Base-by-base conservation (phyloP, 345 rosid species). In the Psidium guajava region DNA sequence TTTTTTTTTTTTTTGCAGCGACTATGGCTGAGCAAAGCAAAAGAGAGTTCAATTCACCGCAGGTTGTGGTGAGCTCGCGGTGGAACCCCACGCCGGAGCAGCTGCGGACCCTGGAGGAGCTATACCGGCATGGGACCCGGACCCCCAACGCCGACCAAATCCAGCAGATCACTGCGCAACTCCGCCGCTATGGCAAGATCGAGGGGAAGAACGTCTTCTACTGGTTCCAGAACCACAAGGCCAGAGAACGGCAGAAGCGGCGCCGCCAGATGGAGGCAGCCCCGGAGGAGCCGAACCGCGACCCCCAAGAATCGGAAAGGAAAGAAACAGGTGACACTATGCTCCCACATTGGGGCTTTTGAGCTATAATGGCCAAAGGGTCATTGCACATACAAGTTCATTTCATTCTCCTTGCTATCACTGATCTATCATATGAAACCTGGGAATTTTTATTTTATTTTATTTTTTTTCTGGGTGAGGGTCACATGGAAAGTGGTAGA, bases 11-110 rank as follows among this genome's bases (percentile, higher is more conserved):
- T 84, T 40, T 86, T 69, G 75, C 85, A 83, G 90, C 88, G 81
- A 59, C 83, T 52, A 86, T 90, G 89, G 89, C 88, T 20, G 96
- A 95, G 87, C 96, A 94, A 87, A 92, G 86, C 91, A 94, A 92
- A 89, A 92, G 93, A 82, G 96, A 94, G 58, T 91, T 91, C 85
- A 89, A 90, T 69, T n/a, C 93, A 27, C 93, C 92, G 51, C 86
- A 85, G 47, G 94, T 93, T 27, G 95, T 95, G 57, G 95, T 94
- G 84, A 94, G 95, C 89, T 93, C 99, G 10, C 91, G 98, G 89
- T 97, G 99, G 99, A 97, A 97, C 81, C 99, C 99, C 24, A 97
- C 97, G 3, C 95, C 98, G 6, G 98, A 95, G 90, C 99, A 97
- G 91, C 88, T 97, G 52, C 89, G 95, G 61, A 90, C 93, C 28